A percentile compares a stretch with the other conserved stretches of the same genome.
Evolutionary conservation across 2,329 filamentous ascomycete species (phyloP).

Genomic region (Sporothrix brasiliensis): DNA sequence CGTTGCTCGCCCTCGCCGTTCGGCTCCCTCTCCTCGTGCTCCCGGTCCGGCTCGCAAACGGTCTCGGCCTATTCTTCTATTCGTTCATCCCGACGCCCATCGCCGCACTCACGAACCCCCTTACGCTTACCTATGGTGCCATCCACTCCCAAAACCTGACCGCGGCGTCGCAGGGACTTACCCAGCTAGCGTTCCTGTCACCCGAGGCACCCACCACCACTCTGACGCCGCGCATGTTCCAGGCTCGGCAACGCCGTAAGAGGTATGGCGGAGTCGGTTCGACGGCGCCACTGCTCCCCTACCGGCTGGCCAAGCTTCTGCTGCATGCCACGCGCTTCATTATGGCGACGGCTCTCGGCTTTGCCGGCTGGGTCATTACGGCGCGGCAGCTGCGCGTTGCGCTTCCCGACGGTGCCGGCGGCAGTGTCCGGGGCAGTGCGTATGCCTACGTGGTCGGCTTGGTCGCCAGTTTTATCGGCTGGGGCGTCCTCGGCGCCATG

Average conservation of each 20-base stretch:
- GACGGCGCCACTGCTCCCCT: constrained; percentile 69
- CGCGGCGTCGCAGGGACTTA: constrained; percentile 75
- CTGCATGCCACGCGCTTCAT: constrained; percentile 89
- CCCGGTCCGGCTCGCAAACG: constrained; percentile 65
- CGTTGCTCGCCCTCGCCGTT: constrained; percentile 76
- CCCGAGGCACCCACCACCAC: constrained; percentile 74
- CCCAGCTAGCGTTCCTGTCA: constrained; percentile 79
- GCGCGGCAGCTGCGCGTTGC: constrained; percentile 73
- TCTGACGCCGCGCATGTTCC: constrained; percentile 59
- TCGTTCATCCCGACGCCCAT: constrained; percentile 84
- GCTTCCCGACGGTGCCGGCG: constrained; percentile 50
- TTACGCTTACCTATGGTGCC: constrained; percentile 88
- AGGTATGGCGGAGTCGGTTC: constrained; percentile 41
- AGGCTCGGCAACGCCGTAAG: constrained; percentile 34
- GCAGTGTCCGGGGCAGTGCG: constrained; percentile 71
- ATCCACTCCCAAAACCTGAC: constrained; percentile 87
- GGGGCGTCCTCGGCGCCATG: constrained; percentile 88
- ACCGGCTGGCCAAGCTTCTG: constrained; percentile 86
- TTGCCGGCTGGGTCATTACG: constrained; percentile 95
- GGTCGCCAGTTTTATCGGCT: constrained; percentile 91
- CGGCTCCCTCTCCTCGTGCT: constrained; percentile 83
- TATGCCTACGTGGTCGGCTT: constrained; percentile 95
- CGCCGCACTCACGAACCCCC: constrained; percentile 81
- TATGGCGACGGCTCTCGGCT: constrained; percentile 86
- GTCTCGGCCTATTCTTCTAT: constrained; percentile 66